phyloP scores from a whole-genome alignment of 2,329 filamentous ascomycete genomes.

The Pseudogymnoascus sp. region DNA sequence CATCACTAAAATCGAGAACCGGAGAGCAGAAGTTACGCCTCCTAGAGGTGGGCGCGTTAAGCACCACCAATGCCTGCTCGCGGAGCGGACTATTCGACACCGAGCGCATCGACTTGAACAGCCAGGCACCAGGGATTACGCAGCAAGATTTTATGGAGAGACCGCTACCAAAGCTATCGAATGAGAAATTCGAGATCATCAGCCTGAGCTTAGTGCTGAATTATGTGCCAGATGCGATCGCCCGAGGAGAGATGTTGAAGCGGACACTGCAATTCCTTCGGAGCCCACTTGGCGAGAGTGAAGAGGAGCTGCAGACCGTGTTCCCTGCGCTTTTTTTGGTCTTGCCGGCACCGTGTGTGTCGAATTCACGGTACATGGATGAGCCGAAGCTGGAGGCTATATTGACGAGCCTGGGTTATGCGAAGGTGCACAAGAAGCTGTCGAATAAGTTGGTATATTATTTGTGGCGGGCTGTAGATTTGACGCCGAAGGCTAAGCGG shows the following conservation, averaged over 20 bases:
- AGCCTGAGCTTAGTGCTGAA: constrained; percentile 90
- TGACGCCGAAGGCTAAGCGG: constrained; percentile 18
- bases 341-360: constrained; percentile 75
- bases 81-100: constrained; percentile 61
- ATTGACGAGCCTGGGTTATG: constrained; percentile 70
- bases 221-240: constrained; percentile 71
- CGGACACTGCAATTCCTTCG: constrained; percentile 64
- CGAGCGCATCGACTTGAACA: constrained; percentile 81
- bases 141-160: constrained; percentile 93
- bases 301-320: constrained; percentile 24
- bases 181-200: constrained; percentile 74
- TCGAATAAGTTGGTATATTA: constrained; percentile 83
- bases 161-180: constrained; percentile 54
- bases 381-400: constrained; percentile 60
- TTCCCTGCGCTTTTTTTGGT: constrained; percentile 80
- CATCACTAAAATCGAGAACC: constrained; percentile 21
- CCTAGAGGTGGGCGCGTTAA: constrained; percentile 84
- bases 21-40: constrained; percentile 44
- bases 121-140: constrained; percentile 69
- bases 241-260: constrained; percentile 76
- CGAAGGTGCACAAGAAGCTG: constrained; percentile 54
- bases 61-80: constrained; percentile 76
- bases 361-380: constrained; percentile 84
- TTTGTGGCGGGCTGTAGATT: constrained; percentile 56
- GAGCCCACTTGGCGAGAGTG: constrained; percentile 19